Evolutionary conservation across 495 filamentous ascomycete species (phyloP).

Genomic region (Neurospora tetrasperma): DNA sequence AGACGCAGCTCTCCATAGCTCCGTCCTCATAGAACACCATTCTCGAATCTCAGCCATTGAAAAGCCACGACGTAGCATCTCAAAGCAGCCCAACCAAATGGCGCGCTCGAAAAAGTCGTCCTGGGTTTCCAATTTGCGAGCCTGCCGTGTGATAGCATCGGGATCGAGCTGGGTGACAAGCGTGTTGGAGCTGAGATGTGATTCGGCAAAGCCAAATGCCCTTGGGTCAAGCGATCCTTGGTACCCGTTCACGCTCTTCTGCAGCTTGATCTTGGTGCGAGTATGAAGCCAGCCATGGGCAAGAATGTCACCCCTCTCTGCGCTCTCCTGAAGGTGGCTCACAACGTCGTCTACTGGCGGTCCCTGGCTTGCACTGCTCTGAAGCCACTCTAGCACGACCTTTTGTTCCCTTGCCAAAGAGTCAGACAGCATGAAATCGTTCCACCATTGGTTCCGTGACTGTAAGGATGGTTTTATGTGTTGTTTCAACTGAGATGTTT

Average conservation of each 20-base stretch:
- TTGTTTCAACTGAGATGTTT: conserved; percentile 20
- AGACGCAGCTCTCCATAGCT: conserved; percentile 73
- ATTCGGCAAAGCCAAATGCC: conserved; percentile 42
- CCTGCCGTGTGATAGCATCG: conserved; percentile 74
- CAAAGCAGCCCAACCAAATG: conserved; percentile 81
- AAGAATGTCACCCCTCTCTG: conserved; percentile 53
- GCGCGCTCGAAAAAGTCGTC: conserved; percentile 80
- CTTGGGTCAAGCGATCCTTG: conserved; percentile 54
- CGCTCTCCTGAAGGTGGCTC: conserved; percentile 59
- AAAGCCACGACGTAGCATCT: conserved; percentile 73
- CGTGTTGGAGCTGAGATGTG: conserved; percentile 47
- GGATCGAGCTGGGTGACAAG: conserved; percentile 90
- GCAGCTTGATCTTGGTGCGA: conserved; percentile 75
- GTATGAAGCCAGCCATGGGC: conserved; percentile 88
- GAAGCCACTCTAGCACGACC: conserved; percentile 72
- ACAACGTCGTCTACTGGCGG: conserved; percentile 67
- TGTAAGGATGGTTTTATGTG: not conserved
- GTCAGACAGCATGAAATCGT: conserved; percentile 40
- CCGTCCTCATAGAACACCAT: conserved; percentile 68
- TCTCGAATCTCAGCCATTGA: conserved; percentile 61
- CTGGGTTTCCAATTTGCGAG: conserved; percentile 57
- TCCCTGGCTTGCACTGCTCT: conserved; percentile 53
- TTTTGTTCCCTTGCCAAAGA: conserved; percentile 54
- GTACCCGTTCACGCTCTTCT: conserved; percentile 65
- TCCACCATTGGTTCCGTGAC: conserved; percentile 28